Conservation (phyloP, 176 grass and related monocot genomes). For the Hsuehochloa calcarea region DNA sequence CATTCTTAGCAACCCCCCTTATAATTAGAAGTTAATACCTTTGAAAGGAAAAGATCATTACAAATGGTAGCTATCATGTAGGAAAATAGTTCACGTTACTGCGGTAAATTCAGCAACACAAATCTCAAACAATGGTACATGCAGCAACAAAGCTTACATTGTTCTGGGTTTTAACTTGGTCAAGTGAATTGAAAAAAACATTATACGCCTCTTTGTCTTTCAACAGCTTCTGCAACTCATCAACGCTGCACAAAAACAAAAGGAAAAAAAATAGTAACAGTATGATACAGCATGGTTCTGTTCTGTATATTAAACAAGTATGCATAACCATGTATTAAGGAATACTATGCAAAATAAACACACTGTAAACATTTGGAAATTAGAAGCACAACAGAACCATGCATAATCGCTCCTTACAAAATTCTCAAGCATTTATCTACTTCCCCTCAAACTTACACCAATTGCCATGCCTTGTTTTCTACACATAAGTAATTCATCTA, state of each 20-base stretch:
- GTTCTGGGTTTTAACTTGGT: constrained; percentile 98
- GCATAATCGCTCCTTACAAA: background rate
- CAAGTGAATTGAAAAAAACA: constrained; percentile 90
- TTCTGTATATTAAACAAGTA: constrained; percentile 15
- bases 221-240: constrained; percentile 83
- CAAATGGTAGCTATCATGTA: background rate
- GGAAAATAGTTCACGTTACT: background rate
- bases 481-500: background rate
- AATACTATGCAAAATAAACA: constrained; percentile 32
- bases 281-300: background rate
- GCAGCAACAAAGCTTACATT: constrained; percentile 69
- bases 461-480: background rate
- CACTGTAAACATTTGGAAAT: background rate
- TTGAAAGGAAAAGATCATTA: background rate
- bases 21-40: background rate
- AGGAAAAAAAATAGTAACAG: background rate
- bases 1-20: background rate
- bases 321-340: background rate
- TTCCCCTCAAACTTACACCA: background rate
- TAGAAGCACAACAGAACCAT: constrained; percentile 16
- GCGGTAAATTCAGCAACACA: constrained; percentile 4
- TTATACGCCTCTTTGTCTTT: constrained; percentile 86
- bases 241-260: constrained; percentile 55
- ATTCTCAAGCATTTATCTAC: constrained; percentile 1
- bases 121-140: constrained; percentile 13